phyloP scores from a whole-genome alignment of 129 eudicot genomes.

The Saposhnikovia divaricata region DNA sequence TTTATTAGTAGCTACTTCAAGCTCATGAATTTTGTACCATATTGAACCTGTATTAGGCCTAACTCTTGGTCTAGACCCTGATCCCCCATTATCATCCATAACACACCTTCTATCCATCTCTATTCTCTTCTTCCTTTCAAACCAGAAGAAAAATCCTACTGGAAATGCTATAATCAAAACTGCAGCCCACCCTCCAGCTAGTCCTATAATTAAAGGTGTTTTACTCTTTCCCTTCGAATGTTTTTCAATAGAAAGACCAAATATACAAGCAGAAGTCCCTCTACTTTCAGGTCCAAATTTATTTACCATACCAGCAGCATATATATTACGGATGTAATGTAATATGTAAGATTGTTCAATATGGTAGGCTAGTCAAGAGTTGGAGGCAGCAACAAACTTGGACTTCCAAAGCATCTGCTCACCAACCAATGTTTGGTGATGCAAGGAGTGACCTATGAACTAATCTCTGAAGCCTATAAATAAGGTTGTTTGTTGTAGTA shows the following conservation, averaged over 20 bases:
- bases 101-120: slow-evolving; percentile 12
- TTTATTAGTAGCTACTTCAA: slow-evolving; percentile 63
- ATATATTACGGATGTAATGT: too few relatives aligned
- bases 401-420: too few relatives aligned
- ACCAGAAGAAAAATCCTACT: slow-evolving; percentile 54
- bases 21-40: slow-evolving; percentile 64
- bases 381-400: too few relatives aligned
- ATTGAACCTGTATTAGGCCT: slow-evolving; percentile 62
- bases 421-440: too few relatives aligned
- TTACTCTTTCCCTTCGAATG: slow-evolving; percentile 18
- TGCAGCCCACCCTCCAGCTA: slow-evolving; percentile 55
- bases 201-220: slow-evolving; percentile 35
- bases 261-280: slow-evolving; percentile 48
- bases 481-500: too few relatives aligned
- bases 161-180: slow-evolving; percentile 27
- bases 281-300: slow-evolving; percentile 55
- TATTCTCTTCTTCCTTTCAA: slow-evolving; percentile 40
- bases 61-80: slow-evolving; percentile 42
- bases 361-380: too few relatives aligned
- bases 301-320: slow-evolving; percentile 82
- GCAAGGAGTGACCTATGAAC: too few relatives aligned
- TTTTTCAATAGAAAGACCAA: slow-evolving; percentile 28
- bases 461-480: too few relatives aligned
- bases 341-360: too few relatives aligned
- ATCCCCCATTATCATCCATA: slow-evolving; percentile 27